phyloP scores from a whole-genome alignment of 2,329 filamentous ascomycete species.

The Cladophialophora exuberans region DNA sequence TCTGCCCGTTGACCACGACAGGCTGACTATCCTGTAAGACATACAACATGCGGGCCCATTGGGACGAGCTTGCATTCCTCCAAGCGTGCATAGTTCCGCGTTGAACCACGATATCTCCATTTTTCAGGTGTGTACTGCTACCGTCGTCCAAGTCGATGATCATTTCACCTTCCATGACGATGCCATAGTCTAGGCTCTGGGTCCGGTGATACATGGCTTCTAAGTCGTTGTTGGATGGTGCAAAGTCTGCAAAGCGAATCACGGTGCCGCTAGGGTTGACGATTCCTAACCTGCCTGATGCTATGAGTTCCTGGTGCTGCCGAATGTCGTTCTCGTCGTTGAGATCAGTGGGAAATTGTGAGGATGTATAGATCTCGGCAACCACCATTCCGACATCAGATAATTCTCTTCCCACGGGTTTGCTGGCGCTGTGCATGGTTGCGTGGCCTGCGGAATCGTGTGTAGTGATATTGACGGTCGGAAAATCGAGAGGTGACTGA shows the following conservation, averaged over 20 bases:
- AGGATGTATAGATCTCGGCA: slow-evolving; percentile 27
- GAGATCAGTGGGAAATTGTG: slow-evolving; percentile 1
- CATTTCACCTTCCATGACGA: slow-evolving; percentile 36
- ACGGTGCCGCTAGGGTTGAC: slow-evolving; percentile 47
- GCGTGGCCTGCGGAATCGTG: slow-evolving; percentile 38
- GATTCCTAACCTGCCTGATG: slow-evolving; percentile 36
- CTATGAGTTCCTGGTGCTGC: slow-evolving; percentile 16
- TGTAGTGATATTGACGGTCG: slow-evolving; percentile 35
- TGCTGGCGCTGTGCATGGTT: slow-evolving; percentile 2
- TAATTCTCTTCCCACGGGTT: background rate
- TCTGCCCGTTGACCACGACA: slow-evolving; percentile 9
- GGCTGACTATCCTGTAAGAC: slow-evolving; percentile 20
- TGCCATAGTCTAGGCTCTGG: slow-evolving; percentile 34
- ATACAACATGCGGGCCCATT: slow-evolving; percentile 23
- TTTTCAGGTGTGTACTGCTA: background rate
- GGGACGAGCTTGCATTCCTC: slow-evolving; percentile 38
- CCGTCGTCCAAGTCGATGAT: slow-evolving; percentile 27
- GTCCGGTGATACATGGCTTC: slow-evolving; percentile 18
- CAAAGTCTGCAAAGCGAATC: slow-evolving; percentile 53
- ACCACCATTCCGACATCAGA: background rate
- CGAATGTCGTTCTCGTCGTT: slow-evolving; percentile 10
- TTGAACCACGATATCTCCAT: slow-evolving; percentile 55
- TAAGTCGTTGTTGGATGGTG: slow-evolving; percentile 44
- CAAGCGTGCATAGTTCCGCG: slow-evolving; percentile 47
- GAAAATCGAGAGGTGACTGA: background rate